These are phyloP conservation scores for Orbilia quercus DNA, from an alignment of 2,329 filamentous ascomycete genomes.

Conservation along the genomic window DNA sequence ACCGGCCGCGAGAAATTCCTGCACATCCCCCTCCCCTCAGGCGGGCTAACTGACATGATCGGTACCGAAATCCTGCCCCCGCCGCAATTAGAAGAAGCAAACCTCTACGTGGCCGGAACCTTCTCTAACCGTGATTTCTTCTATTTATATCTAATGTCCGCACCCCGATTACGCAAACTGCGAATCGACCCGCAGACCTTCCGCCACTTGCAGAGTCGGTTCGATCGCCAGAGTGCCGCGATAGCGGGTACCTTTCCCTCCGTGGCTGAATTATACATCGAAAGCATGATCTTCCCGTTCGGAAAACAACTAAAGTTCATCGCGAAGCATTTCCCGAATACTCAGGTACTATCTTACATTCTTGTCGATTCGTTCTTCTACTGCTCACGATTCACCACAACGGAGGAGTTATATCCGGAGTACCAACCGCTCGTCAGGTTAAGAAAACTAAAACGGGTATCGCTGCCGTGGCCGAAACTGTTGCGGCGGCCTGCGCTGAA, in stretches of 20 bases:
- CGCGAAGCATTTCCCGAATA: neutral
- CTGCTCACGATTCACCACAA: neutral
- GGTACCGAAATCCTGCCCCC: neutral
- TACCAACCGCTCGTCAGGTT: constrained; percentile 4
- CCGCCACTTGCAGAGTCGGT: neutral
- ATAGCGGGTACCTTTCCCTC: neutral
- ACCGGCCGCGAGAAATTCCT: neutral
- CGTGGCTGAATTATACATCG: neutral
- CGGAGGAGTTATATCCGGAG: neutral
- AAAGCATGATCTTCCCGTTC: constrained; percentile 1
- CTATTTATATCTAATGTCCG: neutral
- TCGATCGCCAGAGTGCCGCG: neutral
- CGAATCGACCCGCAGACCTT: neutral
- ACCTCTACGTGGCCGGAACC: neutral
- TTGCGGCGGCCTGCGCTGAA: no score
- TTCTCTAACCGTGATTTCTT: neutral
- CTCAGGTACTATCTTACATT: neutral
- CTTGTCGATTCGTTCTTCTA: neutral
- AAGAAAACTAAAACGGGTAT: constrained; percentile 5
- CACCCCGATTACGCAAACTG: neutral
- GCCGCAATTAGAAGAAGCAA: neutral
- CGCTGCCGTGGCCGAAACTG: constrained; percentile 28
- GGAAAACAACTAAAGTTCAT: neutral
- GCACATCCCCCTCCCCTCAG: neutral
- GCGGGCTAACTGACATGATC: neutral